Evolutionary conservation across 148 eudicot genomes (phyloP).

Genomic region (Diospyros lotus): DNA sequence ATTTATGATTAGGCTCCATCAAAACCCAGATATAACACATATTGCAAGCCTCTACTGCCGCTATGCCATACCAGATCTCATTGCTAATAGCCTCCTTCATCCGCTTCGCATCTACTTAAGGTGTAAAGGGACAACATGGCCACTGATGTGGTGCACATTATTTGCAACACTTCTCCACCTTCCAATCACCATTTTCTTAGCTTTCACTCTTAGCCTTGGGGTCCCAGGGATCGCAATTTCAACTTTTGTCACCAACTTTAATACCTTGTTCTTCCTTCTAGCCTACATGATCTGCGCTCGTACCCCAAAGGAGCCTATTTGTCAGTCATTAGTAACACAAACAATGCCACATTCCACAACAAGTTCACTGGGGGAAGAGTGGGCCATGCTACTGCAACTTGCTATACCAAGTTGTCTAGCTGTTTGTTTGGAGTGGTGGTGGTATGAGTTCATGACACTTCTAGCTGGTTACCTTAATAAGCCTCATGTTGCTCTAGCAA

Average conservation of each 20-base stretch:
- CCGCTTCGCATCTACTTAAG: slow-evolving; percentile 78
- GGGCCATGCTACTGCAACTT: slow-evolving; percentile 63
- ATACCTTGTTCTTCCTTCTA: slow-evolving; percentile 48
- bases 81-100: slow-evolving; percentile 72
- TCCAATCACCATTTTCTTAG: slow-evolving; percentile 52
- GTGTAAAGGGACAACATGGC: slow-evolving; percentile 72
- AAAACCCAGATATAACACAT: slow-evolving; percentile 52
- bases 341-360: slow-evolving; percentile 18
- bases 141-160: slow-evolving; percentile 68
- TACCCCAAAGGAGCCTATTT: slow-evolving; percentile 24
- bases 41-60: slow-evolving; percentile 70
- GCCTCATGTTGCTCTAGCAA: slow-evolving; percentile 67
- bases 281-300: slow-evolving; percentile 40
- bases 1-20: slow-evolving; percentile 60
- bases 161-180: slow-evolving; percentile 52
- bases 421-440: slow-evolving; percentile 93
- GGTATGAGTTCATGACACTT: slow-evolving; percentile 90
- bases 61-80: slow-evolving; percentile 69
- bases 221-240: slow-evolving; percentile 67
- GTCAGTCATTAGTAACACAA: slow-evolving; percentile 30
- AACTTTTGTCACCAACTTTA: slow-evolving; percentile 53
- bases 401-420: slow-evolving; percentile 70
- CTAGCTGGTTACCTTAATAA: slow-evolving; percentile 66
- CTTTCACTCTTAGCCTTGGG: slow-evolving; percentile 54
- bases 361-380: slow-evolving; percentile 39